Evolutionary conservation across 2,329 filamentous ascomycete genomes (phyloP).

Genomic region (Trichoderma atroviride): DNA sequence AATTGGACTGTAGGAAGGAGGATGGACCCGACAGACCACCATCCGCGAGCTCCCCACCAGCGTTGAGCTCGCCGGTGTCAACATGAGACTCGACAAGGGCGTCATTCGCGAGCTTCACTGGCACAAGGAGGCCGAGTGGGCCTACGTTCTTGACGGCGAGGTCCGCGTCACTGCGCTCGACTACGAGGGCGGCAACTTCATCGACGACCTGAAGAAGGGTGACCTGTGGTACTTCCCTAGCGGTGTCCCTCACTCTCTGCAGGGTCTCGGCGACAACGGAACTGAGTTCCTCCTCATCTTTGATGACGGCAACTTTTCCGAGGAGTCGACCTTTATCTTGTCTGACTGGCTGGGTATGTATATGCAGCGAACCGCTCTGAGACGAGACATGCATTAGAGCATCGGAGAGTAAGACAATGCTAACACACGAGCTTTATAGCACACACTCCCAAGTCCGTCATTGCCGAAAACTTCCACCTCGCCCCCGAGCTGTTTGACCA

Average conservation of each 20-base stretch:
- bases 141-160: constrained; percentile 70
- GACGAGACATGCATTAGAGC: neutral
- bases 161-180: constrained; percentile 74
- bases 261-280: constrained; percentile 67
- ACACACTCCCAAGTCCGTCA: constrained; percentile 71
- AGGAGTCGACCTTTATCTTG: constrained; percentile 70
- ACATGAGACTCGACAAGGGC: constrained; percentile 74
- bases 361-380: neutral
- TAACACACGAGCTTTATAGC: constrained; percentile 44
- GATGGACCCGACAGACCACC: constrained; percentile 77
- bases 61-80: constrained; percentile 73
- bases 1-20: constrained; percentile 59
- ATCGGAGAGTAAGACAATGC: neutral
- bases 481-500: constrained; percentile 70
- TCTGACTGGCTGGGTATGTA: constrained; percentile 69
- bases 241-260: constrained; percentile 75
- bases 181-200: constrained; percentile 73
- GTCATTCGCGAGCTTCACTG: constrained; percentile 78
- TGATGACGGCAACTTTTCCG: constrained; percentile 55
- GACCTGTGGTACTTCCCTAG: constrained; percentile 83
- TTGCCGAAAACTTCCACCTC: constrained; percentile 75
- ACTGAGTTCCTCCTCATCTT: constrained; percentile 55
- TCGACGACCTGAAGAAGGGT: constrained; percentile 75
- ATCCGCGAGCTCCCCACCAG: constrained; percentile 65
- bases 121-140: constrained; percentile 82